Evolutionary conservation across 1,284 basidiomycete genomes (phyloP), one percentile per base, ranked within the genome.

Genomic region (Cystobasidiaceae sp.): DNA sequence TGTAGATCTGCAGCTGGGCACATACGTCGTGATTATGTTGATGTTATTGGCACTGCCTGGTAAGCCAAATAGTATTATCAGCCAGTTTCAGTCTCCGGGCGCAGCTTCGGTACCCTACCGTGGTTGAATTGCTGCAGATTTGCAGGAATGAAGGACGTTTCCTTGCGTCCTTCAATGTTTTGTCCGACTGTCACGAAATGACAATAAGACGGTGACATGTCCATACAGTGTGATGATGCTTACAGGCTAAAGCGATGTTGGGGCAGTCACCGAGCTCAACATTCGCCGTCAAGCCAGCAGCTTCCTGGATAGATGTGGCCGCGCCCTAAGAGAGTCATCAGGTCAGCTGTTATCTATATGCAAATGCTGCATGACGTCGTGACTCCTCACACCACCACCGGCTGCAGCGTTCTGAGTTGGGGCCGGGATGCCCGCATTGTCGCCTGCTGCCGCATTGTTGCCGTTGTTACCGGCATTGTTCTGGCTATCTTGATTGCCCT

Each of bases 121-220:
- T 75, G 73, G 48, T 63, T 66, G 70, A 73, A 75, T 23, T 71
- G 64, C 41, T 46, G 54, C 17, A 55, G 55, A 59, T 75, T 71
- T 25, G 70, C 57, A 21, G 52, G 23, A 15, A 43, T 52, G 27
- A 58, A 62, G 15, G 43, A 73, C 13, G 82, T 83, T 70, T 85
- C 85, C 69, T 78, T 81, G 54, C 85, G 79, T 68, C 77, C 77
- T 70, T 86, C 83, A 67, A 86, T 83, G 7, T 84, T 84, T 8
- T 73, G 77, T 30, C 78, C 84, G 70, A 86, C n/a, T n/a, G n/a
- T n/a, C n/a, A n/a, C n/a, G n/a, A n/a, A n/a, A 86, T n/a, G n/a
- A n/a, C n/a, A n/a, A n/a, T n/a, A n/a, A n/a, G n/a, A n/a, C n/a
- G n/a, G n/a, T n/a, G n/a, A n/a, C n/a, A n/a, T n/a, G n/a, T n/a